Base-by-base conservation (phyloP, 176 grass and related monocot species). In the Triticum timopheevii region DNA sequence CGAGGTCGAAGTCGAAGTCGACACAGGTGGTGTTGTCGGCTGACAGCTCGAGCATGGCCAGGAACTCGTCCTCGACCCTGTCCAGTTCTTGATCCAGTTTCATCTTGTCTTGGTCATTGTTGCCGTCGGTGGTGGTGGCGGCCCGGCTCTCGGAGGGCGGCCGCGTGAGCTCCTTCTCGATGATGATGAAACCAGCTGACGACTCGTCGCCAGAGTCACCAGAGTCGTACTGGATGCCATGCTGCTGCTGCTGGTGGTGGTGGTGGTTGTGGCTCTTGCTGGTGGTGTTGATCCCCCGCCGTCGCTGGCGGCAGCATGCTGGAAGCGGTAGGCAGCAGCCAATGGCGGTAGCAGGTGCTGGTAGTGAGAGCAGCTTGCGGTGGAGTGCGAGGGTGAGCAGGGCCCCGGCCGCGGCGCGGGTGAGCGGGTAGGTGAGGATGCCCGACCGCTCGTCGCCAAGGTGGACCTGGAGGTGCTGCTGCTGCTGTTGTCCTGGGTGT, bases 21-120 rank as follows among this genome's bases (percentile, higher is more conserved):
- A 33, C 7, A 10, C 25, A 4, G 73, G 13, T 3, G 25, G 45
- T 27, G 7, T 23, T 19, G 45, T 30, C 59, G 81, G 85, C 88
- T 19, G 50, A 17, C 73, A 90, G 68, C 78, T 90, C 89, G 23
- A 96, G 68, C 91, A 90, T 94, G 10, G 82, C 88, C 27, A 97
- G 47, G 77, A 97, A 94, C 77, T 92, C 90, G 15, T 94, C 63
- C 74, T 92, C 90, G 16, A 97, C 88, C 38, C 84, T 89, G 49
- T 76, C 73, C 42, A 76, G 25, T 47, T 54, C 50, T 54, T 19
- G 50, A 19, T 76, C 73, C 45, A 76, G 13, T 24, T 69, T 47
- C 65, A 24, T 27, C 7, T 2, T 8, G 0, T 82, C 82, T 62
- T 86, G 87, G 77, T 87, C 77, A 54, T 2, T 54, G 16, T 54